Conservation (phyloP, 208 protist species). For the Zelonia costaricensis region DNA sequence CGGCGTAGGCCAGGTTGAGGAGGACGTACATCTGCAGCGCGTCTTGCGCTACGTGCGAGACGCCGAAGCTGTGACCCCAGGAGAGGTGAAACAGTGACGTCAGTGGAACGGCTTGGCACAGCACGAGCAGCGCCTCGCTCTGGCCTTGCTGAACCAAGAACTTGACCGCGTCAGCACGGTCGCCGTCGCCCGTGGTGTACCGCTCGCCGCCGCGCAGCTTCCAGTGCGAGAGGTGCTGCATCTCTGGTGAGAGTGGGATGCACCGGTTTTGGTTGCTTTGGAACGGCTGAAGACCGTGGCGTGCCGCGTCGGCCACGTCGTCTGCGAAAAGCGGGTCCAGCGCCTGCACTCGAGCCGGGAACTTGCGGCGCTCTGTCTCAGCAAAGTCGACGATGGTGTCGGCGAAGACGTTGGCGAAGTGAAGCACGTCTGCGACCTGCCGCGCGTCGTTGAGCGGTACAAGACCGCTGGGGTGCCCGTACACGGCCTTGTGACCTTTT, state of each 20-base stretch:
- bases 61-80: slow-evolving; percentile 13
- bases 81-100: background rate
- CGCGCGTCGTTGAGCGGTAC: slow-evolving; percentile 2
- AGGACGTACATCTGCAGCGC: slow-evolving; percentile 8
- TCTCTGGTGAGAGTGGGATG: background rate
- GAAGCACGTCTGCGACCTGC: background rate
- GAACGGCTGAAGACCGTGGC: background rate
- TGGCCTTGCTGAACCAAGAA: slow-evolving; percentile 17
- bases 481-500: background rate
- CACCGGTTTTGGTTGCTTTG: slow-evolving; percentile 2
- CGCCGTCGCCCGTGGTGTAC: background rate
- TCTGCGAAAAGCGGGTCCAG: background rate
- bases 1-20: slow-evolving; percentile 8
- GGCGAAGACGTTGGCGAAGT: slow-evolving; percentile 10
- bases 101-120: slow-evolving; percentile 2
- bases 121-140: background rate
- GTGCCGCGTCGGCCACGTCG: background rate
- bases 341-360: background rate
- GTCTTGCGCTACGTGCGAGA: background rate
- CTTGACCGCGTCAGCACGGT: slow-evolving; percentile 7
- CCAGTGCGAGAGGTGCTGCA: slow-evolving; percentile 3
- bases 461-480: background rate
- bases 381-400: slow-evolving; percentile 5
- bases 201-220: background rate
- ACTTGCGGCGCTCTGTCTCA: slow-evolving; percentile 10